Evolutionary conservation across 2,329 filamentous ascomycete genomes (phyloP).

Genomic region (Xylariaceae sp.): DNA sequence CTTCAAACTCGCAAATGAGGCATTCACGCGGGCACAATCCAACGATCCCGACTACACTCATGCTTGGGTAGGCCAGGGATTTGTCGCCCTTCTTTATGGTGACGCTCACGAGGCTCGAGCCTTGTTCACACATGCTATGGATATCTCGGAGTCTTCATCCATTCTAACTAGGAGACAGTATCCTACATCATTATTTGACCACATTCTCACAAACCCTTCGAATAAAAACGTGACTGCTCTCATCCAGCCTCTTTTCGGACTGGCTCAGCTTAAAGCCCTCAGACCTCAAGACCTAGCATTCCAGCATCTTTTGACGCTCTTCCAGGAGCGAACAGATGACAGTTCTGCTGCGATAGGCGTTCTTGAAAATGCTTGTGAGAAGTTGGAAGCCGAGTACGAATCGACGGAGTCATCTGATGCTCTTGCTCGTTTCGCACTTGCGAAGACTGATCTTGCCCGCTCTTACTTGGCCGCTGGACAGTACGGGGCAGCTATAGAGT

Average conservation of each 20-base stretch:
- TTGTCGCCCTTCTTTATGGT: constrained; percentile 74
- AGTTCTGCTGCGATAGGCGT: constrained; percentile 58
- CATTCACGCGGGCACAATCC: constrained; percentile 87
- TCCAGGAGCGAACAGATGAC: constrained; percentile 76
- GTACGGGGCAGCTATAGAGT: constrained; percentile 68
- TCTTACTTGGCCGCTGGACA: constrained; percentile 67
- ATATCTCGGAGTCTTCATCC: constrained; percentile 77
- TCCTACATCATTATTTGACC: constrained; percentile 76
- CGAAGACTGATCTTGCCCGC: constrained; percentile 83
- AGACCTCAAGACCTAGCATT: constrained; percentile 67
- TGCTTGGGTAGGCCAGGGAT: constrained; percentile 90
- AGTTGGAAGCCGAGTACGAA: constrained; percentile 79
- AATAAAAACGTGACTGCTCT: constrained; percentile 56
- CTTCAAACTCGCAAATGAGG: constrained; percentile 77
- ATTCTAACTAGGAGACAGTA: constrained; percentile 74
- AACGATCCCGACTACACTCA: constrained; percentile 90
- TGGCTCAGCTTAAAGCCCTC: constrained; percentile 74
- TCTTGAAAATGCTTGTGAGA: constrained; percentile 63
- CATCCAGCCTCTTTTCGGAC: constrained; percentile 82
- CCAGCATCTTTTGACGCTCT: constrained; percentile 73
- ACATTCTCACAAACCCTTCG: constrained; percentile 58
- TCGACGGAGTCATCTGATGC: constrained; percentile 70
- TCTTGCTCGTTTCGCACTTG: constrained; percentile 73
- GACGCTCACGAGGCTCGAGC: constrained; percentile 73
- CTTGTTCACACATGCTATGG: constrained; percentile 90